Evolutionary conservation across 306 rosid genomes (phyloP).

Genomic region (Phaseolus lunatus): DNA sequence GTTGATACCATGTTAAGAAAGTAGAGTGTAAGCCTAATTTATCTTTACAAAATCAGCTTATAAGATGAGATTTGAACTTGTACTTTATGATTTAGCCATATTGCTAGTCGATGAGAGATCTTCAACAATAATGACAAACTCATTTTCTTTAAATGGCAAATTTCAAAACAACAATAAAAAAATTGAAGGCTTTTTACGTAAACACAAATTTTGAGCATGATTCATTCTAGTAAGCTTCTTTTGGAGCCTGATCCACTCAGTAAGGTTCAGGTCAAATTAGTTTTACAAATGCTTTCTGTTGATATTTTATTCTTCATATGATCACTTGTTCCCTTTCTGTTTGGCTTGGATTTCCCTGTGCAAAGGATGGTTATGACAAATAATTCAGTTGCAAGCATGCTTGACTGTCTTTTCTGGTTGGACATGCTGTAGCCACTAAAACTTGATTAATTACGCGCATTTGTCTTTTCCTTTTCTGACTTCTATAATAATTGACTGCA

Average conservation of each 20-base stretch:
- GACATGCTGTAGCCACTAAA: not conserved
- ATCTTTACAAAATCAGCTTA: too few species aligned
- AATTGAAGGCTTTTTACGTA: too few species aligned
- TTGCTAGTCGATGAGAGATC: too few species aligned
- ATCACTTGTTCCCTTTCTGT: not conserved
- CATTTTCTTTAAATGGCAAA: too few species aligned
- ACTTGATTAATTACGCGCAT: not conserved
- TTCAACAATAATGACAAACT: too few species aligned
- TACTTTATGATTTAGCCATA: too few species aligned
- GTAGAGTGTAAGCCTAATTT: too few species aligned
- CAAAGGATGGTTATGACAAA: constrained; percentile 18
- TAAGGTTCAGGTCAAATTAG: constrained; percentile 13
- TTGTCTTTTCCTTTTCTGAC: constrained; percentile 27
- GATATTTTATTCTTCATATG: constrained; percentile 23
- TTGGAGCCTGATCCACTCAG: not conserved
- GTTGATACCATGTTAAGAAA: too few species aligned
- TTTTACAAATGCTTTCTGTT: constrained; percentile 12
- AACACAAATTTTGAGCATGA: not conserved
- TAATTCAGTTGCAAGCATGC: constrained; percentile 26
- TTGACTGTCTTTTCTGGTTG: constrained; percentile 33
- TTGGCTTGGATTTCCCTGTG: not conserved
- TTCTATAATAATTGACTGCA: constrained; percentile 49
- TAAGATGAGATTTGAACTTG: too few species aligned
- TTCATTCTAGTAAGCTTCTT: constrained; percentile 16
- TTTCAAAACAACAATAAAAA: too few species aligned